A percentile compares a stretch with the other conserved stretches of the same genome.
phyloP scores from a whole-genome alignment of 352 stramenopile species.

The Lagenidium giganteum region DNA sequence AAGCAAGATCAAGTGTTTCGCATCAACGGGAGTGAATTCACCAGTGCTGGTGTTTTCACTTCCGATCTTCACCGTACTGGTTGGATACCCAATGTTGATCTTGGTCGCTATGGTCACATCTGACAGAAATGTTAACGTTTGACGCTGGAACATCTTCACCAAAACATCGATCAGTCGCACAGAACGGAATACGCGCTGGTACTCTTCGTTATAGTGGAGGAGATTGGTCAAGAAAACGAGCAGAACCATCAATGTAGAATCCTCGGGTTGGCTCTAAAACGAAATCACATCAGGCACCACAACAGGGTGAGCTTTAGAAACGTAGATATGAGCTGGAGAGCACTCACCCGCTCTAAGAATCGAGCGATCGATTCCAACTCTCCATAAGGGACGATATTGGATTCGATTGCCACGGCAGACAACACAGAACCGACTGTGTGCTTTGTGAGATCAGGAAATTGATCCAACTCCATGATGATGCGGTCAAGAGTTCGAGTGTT shows the following conservation, averaged over 20 bases:
- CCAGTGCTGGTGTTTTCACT: slow-evolving; percentile 9
- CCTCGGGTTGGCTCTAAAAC: too few species aligned
- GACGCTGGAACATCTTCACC: slow-evolving; percentile 32
- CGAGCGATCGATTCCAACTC: slow-evolving; percentile 32
- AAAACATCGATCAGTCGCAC: slow-evolving; percentile 34
- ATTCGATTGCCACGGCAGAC: slow-evolving; percentile 51
- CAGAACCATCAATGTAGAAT: slow-evolving; percentile 29
- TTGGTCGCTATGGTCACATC: slow-evolving; percentile 22
- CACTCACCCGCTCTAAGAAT: slow-evolving; percentile 25
- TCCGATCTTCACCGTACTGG: slow-evolving; percentile 27
- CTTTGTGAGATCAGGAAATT: slow-evolving; percentile 40
- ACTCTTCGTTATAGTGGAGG: slow-evolving; percentile 37
- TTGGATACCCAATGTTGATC: slow-evolving; percentile 48
- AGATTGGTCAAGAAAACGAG: slow-evolving; percentile 33
- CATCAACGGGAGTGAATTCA: slow-evolving; percentile 21
- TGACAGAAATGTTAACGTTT: slow-evolving; percentile 24
- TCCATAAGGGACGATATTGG: slow-evolving; percentile 41
- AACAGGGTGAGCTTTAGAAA: neutral
- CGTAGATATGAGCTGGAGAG: neutral
- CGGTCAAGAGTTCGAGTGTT: slow-evolving; percentile 29
- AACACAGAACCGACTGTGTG: slow-evolving; percentile 49
- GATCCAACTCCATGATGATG: slow-evolving; percentile 35
- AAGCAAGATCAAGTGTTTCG: slow-evolving; percentile 28
- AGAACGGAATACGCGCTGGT: slow-evolving; percentile 29
- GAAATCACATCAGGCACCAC: slow-evolving; percentile 3